A percentile compares a stretch with the other conserved stretches of the same genome.
Evolutionary conservation across 768 basidiomycete genomes (phyloP).

Genomic region (Hebeloma cylindrosporum): DNA sequence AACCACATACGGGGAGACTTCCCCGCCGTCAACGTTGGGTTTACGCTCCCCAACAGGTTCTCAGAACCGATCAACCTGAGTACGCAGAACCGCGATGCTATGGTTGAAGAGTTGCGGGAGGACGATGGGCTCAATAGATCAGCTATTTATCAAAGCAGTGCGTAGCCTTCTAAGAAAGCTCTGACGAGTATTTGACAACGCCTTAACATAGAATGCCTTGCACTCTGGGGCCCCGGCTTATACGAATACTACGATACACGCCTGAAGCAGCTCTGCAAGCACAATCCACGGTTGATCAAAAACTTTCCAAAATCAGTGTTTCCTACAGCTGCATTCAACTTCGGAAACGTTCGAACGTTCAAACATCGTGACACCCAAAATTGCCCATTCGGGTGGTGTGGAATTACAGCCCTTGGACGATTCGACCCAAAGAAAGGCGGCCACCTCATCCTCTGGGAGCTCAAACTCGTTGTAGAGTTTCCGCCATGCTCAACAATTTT

Average conservation of each 20-base stretch:
- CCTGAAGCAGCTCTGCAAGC: neutral
- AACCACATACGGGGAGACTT: conserved; percentile 4
- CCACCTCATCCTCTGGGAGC: conserved; percentile 3
- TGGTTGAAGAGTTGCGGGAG: neutral
- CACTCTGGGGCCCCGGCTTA: conserved; percentile 6
- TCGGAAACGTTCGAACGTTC: too few relatives aligned
- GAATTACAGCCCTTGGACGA: too few relatives aligned
- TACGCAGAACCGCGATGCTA: neutral
- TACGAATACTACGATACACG: conserved; percentile 3
- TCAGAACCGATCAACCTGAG: conserved; percentile 1
- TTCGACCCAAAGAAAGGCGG: too few relatives aligned
- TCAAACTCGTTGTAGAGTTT: neutral
- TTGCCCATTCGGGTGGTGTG: too few relatives aligned
- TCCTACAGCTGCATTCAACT: too few relatives aligned
- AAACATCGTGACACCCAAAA: too few relatives aligned
- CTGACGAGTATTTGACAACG: neutral
- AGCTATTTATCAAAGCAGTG: conserved; percentile 1
- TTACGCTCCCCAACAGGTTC: conserved; percentile 4
- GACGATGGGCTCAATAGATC: neutral
- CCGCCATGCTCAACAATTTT: conserved; percentile 1
- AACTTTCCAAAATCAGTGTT: too few relatives aligned
- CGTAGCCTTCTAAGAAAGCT: too few relatives aligned
- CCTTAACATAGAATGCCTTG: neutral
- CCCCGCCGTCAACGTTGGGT: conserved; percentile 6
- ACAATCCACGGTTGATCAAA: too few relatives aligned